Base-by-base conservation (phyloP, 2,329 filamentous ascomycete species). In the Fusarium coffeatum region DNA sequence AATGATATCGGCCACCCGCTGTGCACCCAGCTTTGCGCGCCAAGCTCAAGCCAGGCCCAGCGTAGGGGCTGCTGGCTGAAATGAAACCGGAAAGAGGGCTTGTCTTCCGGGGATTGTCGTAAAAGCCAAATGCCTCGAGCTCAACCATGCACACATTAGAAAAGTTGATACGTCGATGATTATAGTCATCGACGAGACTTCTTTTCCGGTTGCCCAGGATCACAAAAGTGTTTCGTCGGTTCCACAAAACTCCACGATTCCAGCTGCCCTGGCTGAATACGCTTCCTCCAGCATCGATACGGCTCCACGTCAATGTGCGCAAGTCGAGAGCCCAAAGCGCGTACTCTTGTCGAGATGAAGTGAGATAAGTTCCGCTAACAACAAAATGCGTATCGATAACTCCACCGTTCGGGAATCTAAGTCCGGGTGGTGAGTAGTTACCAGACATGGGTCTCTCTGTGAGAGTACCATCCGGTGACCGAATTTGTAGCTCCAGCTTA, bases 251-350 rank as follows among this genome's bases (percentile, higher is more conserved):
- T 42, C 96, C 96, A 61, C 96, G 88, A 77, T 99, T 99, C 96
- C 96, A 99, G 80, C 95, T 98, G 46, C 96, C 96, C 78, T 97
- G 93, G 75, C 93, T 95, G 79, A 99, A 98, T 5, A 98, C 94
- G 67, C 90, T 94, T 11, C 93, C 94, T 25, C 94, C 95, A 1
- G 94, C 96, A 80, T 99, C 96, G 71, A 99, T 98, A 11, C 95
- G 92, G 58, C 92, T 94, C 96, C 96, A 99, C 0, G 92, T 96
- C 56, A 99, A 82, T 1, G 91, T 96, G 62, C 91, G 89, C 59
- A 99, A 81, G 76, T 99, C 94, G 49, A 99, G 83, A 4, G 96
- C 95, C 96, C 96, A 99, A 2, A 99, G 85, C 0, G 96, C 95
- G 80, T 98, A 99, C 79, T 99, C 96, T 78, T 98, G 95, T 81